Conservation (phyloP, 352 stramenopile species). For the Globisporangium splendens region DNA sequence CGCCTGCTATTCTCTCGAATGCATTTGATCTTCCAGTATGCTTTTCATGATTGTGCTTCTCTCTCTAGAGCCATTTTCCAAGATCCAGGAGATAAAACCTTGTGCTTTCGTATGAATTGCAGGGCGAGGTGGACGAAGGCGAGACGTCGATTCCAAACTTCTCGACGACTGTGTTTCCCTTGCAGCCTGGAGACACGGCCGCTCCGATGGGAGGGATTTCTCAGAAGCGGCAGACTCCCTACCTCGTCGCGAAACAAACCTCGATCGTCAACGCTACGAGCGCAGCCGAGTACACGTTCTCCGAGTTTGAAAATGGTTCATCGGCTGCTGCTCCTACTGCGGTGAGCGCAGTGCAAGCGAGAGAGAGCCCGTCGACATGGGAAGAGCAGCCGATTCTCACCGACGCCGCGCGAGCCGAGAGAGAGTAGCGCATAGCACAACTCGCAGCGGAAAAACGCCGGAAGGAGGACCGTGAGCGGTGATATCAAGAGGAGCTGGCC, state of each 20-base stretch:
- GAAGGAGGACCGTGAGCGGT: constrained; percentile 42
- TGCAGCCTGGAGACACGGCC: background rate
- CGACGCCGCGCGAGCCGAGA: constrained; percentile 28
- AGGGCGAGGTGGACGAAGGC: background rate
- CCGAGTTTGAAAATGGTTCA: constrained; percentile 25
- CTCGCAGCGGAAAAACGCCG: constrained; percentile 16
- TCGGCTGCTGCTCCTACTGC: too few species aligned
- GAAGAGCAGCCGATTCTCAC: constrained; percentile 54
- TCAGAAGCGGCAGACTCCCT: background rate
- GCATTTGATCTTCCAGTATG: constrained; percentile 9
- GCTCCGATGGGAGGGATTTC: background rate
- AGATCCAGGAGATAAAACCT: too few species aligned
- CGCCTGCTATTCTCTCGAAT: constrained; percentile 1
- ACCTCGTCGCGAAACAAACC: background rate
- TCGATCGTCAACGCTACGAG: background rate
- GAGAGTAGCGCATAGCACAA: constrained; percentile 23
- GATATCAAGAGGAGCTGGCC: constrained; percentile 54
- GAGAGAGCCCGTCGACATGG: constrained; percentile 21
- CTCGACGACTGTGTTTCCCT: constrained; percentile 6
- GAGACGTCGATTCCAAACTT: constrained; percentile 13
- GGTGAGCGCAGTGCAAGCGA: background rate
- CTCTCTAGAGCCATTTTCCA: too few species aligned
- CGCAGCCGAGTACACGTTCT: constrained; percentile 20
- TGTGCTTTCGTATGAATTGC: background rate
- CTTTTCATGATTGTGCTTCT: too few species aligned